phyloP scores from a whole-genome alignment of 495 filamentous ascomycete genomes.

The Aspergillus bertholletiae region DNA sequence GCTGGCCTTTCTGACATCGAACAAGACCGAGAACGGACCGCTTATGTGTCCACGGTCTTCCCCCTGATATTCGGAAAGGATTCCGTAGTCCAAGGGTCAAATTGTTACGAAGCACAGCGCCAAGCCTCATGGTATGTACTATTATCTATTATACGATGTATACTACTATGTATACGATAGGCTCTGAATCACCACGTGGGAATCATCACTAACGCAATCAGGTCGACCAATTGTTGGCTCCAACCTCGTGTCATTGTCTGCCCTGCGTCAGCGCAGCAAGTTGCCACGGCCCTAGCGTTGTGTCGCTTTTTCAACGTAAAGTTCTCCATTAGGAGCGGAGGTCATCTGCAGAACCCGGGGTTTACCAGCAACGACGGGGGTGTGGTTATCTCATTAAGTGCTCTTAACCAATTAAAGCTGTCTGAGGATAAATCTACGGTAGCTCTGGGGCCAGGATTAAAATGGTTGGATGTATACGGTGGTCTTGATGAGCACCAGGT shows the following conservation, averaged over 20 bases:
- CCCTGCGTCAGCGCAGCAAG: conserved; percentile 2
- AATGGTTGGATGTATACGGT: conserved; percentile 6
- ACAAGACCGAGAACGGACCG: not conserved
- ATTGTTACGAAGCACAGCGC: conserved; percentile 2
- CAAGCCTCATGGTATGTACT: conserved; percentile 9
- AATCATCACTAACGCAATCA: not conserved
- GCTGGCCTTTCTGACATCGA: not conserved
- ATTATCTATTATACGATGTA: too few species aligned
- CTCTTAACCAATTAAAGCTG: not conserved
- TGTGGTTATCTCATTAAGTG: conserved; percentile 1
- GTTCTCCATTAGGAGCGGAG: conserved; percentile 16
- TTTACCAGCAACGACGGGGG: conserved; percentile 11
- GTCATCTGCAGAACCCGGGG: conserved; percentile 11
- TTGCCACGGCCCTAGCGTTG: conserved; percentile 8
- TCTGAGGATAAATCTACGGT: conserved; percentile 1
- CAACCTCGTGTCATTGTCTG: conserved; percentile 4
- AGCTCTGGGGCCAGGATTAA: not conserved
- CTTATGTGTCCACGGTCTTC: not conserved
- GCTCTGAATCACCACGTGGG: too few species aligned
- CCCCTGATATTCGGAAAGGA: conserved; percentile 6
- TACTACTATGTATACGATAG: too few species aligned
- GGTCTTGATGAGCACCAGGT: not conserved
- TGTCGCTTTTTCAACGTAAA: conserved; percentile 8
- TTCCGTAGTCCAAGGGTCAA: conserved; percentile 3
- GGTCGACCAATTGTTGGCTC: conserved; percentile 14